Percentiles rank a stretch among this genome's conserved stretches.
These are phyloP conservation scores for Sphaerulina vaccinii DNA, from an alignment of 2,329 filamentous ascomycete genomes.

Conservation along the genomic window DNA sequence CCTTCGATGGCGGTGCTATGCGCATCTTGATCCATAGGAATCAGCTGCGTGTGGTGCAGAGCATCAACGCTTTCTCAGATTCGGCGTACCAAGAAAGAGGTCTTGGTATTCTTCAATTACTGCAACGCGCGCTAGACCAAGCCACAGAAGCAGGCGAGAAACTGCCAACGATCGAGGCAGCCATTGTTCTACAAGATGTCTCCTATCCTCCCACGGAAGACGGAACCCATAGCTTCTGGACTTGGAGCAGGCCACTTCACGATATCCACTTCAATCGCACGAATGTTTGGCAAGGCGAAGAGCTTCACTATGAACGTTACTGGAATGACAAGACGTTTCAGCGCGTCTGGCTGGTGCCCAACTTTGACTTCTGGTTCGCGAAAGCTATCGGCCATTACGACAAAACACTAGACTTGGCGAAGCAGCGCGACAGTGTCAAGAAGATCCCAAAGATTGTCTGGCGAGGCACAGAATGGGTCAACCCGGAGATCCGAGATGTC, in stretches of 20 bases:
- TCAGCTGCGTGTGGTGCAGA: constrained; percentile 24
- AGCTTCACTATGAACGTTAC: constrained; percentile 7
- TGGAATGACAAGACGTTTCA: not conserved
- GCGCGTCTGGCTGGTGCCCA: constrained; percentile 20
- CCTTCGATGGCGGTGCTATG: constrained; percentile 18
- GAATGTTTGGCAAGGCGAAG: constrained; percentile 1
- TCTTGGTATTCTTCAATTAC: constrained; percentile 17
- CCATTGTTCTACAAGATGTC: constrained; percentile 20
- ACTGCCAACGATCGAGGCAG: constrained; percentile 25
- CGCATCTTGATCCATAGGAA: constrained; percentile 24
- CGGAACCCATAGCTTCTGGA: constrained; percentile 18
- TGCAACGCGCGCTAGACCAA: constrained; percentile 21
- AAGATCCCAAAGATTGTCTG: constrained; percentile 35
- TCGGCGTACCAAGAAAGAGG: constrained; percentile 10
- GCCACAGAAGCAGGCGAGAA: constrained; percentile 19
- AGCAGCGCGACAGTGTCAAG: constrained; percentile 15
- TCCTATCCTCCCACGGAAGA: constrained; percentile 16
- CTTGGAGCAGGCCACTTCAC: constrained; percentile 8
- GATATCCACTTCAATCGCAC: constrained; percentile 11
- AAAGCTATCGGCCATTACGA: constrained; percentile 17
- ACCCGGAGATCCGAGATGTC: constrained; percentile 30
- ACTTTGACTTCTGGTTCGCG: constrained; percentile 19
- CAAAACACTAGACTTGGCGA: constrained; percentile 12
- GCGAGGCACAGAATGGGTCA: constrained; percentile 34
- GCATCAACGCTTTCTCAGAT: constrained; percentile 14